Percentiles rank a stretch among this genome's conserved stretches.
These are phyloP conservation scores for Emergomyces pasteurianus DNA, from an alignment of 2,329 filamentous ascomycete species.

Conservation along the genomic window DNA sequence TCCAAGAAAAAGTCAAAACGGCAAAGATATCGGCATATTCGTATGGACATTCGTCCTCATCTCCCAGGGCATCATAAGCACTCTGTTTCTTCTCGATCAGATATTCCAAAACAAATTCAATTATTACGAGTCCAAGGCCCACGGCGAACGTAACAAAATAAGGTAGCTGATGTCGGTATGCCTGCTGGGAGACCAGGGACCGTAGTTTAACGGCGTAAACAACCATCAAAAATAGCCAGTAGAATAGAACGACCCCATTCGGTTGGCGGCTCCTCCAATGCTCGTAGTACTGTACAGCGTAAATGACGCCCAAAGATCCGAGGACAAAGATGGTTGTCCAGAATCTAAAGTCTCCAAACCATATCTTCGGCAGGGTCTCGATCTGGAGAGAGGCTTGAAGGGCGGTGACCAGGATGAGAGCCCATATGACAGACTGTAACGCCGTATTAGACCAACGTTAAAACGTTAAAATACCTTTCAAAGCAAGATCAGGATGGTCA, in stretches of 20 bases:
- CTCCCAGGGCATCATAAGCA: slow-evolving; percentile 54
- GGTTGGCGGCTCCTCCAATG: slow-evolving; percentile 71
- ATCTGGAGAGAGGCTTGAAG: slow-evolving; percentile 69
- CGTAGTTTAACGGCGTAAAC: slow-evolving; percentile 71
- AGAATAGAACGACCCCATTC: slow-evolving; percentile 80
- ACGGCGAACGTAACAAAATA: slow-evolving; percentile 70
- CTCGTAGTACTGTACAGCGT: slow-evolving; percentile 73
- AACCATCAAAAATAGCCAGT: slow-evolving; percentile 79
- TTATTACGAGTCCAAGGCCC: slow-evolving; percentile 55
- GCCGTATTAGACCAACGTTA: not conserved
- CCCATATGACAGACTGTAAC: slow-evolving; percentile 48
- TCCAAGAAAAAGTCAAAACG: slow-evolving; percentile 89
- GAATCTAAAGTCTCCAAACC: slow-evolving; percentile 73
- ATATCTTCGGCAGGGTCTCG: slow-evolving; percentile 53
- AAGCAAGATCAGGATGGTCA: not conserved
- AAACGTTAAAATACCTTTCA: too few species aligned
- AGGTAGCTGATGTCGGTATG: slow-evolving; percentile 52
- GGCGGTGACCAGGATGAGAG: slow-evolving; percentile 55
- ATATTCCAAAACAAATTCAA: slow-evolving; percentile 73
- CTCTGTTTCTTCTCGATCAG: slow-evolving; percentile 68
- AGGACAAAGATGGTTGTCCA: slow-evolving; percentile 66
- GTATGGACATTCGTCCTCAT: slow-evolving; percentile 55
- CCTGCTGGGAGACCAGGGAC: slow-evolving; percentile 67
- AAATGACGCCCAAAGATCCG: slow-evolving; percentile 61
- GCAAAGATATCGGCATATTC: slow-evolving; percentile 95